Evolutionary conservation across 176 grass and related monocot species (phyloP), one percentile per base, ranked within the genome.

Genomic region (Coix lacrymajobi): DNA sequence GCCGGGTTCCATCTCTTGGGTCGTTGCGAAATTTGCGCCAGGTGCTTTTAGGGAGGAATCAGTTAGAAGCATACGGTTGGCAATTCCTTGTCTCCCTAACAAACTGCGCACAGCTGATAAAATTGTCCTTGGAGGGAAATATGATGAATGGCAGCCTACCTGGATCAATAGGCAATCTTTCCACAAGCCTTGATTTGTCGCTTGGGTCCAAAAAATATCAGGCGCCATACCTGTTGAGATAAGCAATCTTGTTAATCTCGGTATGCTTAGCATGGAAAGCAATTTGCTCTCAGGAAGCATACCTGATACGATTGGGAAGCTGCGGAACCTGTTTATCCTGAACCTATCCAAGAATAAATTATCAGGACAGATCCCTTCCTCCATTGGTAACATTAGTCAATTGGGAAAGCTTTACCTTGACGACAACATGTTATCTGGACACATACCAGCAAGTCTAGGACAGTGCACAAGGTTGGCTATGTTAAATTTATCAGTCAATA

Each of bases 151-250:
- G 79, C 0, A 62, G 11, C 11, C 25, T 92, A 34, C 91, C 91
- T 1, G 66, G 13, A 71, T 12, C 68, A 36, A 6, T 85, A 1
- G 57, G 20, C 65, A 67, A 92, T 66, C 78, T 92, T 16, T 89
- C 90, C 4, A 56, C 25, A 5, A 72, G 3, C 1, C 79, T 92
- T 15, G 17, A 48, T 78, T 60, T 92, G 7, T 36, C 48, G 0
- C 60, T 92, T 38, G 84, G 77, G 13, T 69, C 68, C 2, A 92
- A 92, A 26, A 71, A 30, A 87, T 89, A 26, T 61, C 48, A 0
- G 90, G 87, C 26, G 69, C n/a, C 38, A 75, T 89, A 86, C 75
- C 90, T 67, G 10, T 29, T 83, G 76, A 67, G 8, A 79, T 92
- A 39, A 52, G 76, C 17, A 88, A 81, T 39, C 80, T 90, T 36